Base-by-base conservation (phyloP, 164 flowering plant species). In the Piper betle region DNA sequence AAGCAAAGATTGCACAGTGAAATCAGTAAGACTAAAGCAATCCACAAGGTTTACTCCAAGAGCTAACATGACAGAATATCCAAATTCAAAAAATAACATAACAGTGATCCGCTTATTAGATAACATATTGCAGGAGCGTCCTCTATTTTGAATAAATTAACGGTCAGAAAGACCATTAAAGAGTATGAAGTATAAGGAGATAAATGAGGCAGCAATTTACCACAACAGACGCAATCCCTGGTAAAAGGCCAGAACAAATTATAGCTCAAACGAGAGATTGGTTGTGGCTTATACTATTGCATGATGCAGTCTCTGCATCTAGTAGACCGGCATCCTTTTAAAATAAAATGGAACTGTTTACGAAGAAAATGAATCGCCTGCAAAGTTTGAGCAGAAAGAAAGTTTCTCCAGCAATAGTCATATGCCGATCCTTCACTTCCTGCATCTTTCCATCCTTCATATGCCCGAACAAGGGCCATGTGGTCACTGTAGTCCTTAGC, bases 361-460 rank as follows among this genome's bases (percentile, higher is more conserved):
- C 97, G 66, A 60, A 94, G 94, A 69, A 97, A 88, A 75, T 94
- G 91, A 63, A 94, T 94, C 52, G 99, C 99, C 76, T 88, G 97
- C 69, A 94, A 86, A 61, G 97, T 94, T 69, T 91, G 99, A 37
- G 86, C 80, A 42, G 99, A 93, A 57, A 93, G 90, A 62, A 93
- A 93, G 73, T 93, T 93, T 73, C 92, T 88, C 97, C 97, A 90
- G 74, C 97, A 93, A 71, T 85, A 93, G 67, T 90, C 99, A 65
- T 93, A 91, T 1, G 87, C 82, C 6, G 95, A 86, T 59, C 99
- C 99, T 77, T 94, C 97, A 68, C 96, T 81, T 63, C 90, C 99
- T 53, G 99, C 99, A 70, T 88, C 97, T 80, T 88, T 93, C 99
- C 99, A 93, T 67, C 99, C 97, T 80, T 93, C 99, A 72, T 82